A percentile compares a stretch with the other conserved stretches of the same genome.
Evolutionary conservation across 805 yeast genomes (phyloP).

Genomic region (Saturnispora diversa): DNA sequence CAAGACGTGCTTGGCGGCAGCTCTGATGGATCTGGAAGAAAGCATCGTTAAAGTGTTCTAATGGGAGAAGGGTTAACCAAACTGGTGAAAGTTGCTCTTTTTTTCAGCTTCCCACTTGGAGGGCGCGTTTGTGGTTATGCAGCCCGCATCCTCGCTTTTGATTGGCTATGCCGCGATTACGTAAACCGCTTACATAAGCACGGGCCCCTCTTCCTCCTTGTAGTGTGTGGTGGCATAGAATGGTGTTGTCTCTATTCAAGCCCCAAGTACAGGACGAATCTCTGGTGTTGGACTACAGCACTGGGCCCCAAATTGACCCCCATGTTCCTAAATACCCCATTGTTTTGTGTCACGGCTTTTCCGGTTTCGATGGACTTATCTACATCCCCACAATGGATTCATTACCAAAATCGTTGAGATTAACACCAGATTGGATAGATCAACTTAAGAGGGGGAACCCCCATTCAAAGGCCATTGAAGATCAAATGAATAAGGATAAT

Average conservation of each 20-base stretch:
- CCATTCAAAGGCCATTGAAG: neutral
- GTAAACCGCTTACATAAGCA: no score
- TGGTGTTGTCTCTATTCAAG: no score
- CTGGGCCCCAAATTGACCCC: neutral
- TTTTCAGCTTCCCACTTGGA: constrained; percentile 1
- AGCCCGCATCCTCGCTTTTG: constrained; percentile 8
- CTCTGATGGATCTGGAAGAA: constrained; percentile 80
- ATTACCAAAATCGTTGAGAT: constrained; percentile 8
- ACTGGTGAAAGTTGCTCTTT: constrained; percentile 11
- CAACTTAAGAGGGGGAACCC: neutral
- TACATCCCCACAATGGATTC: constrained; percentile 7
- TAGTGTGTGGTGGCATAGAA: no score
- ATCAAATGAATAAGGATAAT: constrained; percentile 13
- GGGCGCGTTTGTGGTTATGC: constrained; percentile 5
- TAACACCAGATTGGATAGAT: constrained; percentile 3
- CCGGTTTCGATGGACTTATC: constrained; percentile 17
- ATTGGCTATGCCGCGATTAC: constrained; percentile 8
- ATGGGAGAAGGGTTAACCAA: constrained; percentile 4
- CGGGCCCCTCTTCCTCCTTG: no score
- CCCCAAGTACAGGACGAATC: neutral
- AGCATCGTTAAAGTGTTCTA: constrained; percentile 44
- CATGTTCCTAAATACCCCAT: constrained; percentile 24
- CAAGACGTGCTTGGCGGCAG: constrained; percentile 73
- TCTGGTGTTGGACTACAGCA: neutral
- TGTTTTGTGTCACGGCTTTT: constrained; percentile 20